These are phyloP conservation scores for Aspergillus steynii DNA, from an alignment of 495 filamentous ascomycete species.

Conservation along the genomic window DNA sequence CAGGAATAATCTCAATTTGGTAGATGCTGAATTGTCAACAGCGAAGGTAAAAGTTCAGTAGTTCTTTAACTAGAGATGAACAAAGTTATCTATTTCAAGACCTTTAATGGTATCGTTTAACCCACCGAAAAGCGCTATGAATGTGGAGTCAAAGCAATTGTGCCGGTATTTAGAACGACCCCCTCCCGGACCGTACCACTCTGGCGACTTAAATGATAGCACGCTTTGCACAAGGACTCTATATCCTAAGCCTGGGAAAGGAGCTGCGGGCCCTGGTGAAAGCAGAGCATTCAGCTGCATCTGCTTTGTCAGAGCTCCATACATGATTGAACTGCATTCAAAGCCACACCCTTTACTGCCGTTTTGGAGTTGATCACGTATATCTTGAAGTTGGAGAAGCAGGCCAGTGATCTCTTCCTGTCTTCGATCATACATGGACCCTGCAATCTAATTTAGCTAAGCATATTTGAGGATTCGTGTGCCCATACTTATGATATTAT, in stretches of 20 bases:
- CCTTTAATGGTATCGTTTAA: background rate
- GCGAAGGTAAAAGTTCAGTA: background rate
- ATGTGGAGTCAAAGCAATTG: background rate
- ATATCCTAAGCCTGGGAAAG: constrained; percentile 24
- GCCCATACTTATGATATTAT: constrained; percentile 25
- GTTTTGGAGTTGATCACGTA: constrained; percentile 18
- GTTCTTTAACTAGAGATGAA: background rate
- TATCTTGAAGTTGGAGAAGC: constrained; percentile 18
- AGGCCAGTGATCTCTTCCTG: constrained; percentile 19
- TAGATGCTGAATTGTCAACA: too few species aligned
- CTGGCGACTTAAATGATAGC: constrained; percentile 19
- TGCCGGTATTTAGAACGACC: background rate
- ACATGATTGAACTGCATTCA: constrained; percentile 34
- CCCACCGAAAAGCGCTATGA: background rate
- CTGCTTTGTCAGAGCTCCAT: constrained; percentile 27
- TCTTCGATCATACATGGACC: constrained; percentile 21
- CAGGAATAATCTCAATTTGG: too few species aligned
- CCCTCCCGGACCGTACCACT: background rate
- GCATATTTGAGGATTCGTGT: background rate
- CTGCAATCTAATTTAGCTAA: constrained; percentile 15
- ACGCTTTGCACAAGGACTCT: constrained; percentile 13
- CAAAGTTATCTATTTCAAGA: background rate
- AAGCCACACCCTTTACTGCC: constrained; percentile 21
- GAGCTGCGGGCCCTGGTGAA: constrained; percentile 21
- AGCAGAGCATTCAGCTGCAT: constrained; percentile 26